Base-by-base conservation (phyloP, 2,329 filamentous ascomycete species). In the Hypoxylon sp. region DNA sequence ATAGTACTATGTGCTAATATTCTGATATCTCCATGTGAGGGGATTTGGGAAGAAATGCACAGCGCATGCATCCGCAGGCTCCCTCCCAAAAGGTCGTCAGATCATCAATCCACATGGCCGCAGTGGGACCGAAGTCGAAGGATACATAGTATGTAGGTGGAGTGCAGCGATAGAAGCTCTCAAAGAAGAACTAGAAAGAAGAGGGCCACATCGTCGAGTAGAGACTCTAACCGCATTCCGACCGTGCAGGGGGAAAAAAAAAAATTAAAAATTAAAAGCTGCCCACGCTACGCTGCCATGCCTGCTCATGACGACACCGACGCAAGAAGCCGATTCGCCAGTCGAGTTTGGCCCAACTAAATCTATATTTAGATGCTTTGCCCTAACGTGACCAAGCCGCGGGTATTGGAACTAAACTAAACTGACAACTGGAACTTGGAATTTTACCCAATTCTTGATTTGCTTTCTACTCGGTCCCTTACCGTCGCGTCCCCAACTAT, bases 311-410 rank as follows among this genome's bases (percentile, higher is more conserved):
- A 64, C 58, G 61, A 62, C 61, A 59, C 55, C 58, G 35, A 47
- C 55, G 58, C 61, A 63, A 63, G 54, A 48, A 63, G 61, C 61
- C 61, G 61, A 63, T 63, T 63, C 57, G 61, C 26, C 27, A 18
- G 51, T 48, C 45, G 4, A 43, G 46, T 43, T 56, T 51, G 58
- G 61, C 58, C 48, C 27, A 31, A 52, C 58, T 64, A 64, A 58
- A 57, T 58, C 59, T 64, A 64, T 62, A 57, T 58, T 62, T 64
- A 64, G 61, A 62, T 48, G 13, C 26, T 38, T 53, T 13, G n/a
- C 42, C 37, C 40, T 48, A 54, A 51, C 48, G 56, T 55, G 46
- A 53, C 59, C 52, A 54, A 18, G 43, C 52, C 26, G 52, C 54
- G 57, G 54, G 53, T 55, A 59, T 6, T 11, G 26, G 11, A 29